phyloP scores from a whole-genome alignment of 768 basidiomycete genomes.

The Dioszegia crocea region DNA sequence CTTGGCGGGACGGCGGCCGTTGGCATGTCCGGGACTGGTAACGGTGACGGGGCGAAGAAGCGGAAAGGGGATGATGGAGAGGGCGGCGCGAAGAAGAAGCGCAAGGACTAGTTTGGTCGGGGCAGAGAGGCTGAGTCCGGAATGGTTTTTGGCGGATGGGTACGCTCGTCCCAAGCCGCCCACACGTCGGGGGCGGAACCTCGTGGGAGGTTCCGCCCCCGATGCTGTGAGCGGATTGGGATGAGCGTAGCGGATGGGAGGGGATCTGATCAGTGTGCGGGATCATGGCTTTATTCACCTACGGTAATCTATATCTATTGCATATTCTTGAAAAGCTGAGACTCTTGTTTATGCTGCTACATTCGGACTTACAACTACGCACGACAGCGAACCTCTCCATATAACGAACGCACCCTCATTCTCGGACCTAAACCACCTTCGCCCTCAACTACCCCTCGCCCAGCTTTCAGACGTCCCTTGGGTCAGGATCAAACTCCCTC shows the following conservation, averaged over 20 bases:
- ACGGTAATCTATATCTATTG: too few relatives aligned
- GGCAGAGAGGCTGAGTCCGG: neutral
- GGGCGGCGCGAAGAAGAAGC: constrained; percentile 42
- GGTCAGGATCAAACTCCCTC: neutral
- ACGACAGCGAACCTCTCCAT: too few relatives aligned
- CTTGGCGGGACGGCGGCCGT: constrained; percentile 21
- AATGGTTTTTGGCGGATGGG: neutral
- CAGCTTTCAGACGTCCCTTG: neutral
- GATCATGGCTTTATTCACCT: too few relatives aligned
- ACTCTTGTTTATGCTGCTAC: neutral
- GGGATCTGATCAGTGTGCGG: too few relatives aligned
- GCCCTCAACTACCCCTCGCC: neutral
- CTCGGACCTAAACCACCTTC: neutral
- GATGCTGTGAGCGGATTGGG: too few relatives aligned
- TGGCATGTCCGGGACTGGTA: constrained; percentile 10
- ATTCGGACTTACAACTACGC: neutral
- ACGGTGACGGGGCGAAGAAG: constrained; percentile 27
- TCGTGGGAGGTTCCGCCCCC: too few relatives aligned
- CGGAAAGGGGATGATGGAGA: constrained; percentile 45
- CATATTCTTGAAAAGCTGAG: too few relatives aligned
- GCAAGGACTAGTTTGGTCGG: neutral
- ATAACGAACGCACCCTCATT: too few relatives aligned
- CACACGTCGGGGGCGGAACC: too few relatives aligned
- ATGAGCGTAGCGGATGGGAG: too few relatives aligned
- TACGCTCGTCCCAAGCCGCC: too few relatives aligned